Base-by-base conservation (phyloP, 805 yeast species). In the Hanseniaspora pseudoguilliermondii region DNA sequence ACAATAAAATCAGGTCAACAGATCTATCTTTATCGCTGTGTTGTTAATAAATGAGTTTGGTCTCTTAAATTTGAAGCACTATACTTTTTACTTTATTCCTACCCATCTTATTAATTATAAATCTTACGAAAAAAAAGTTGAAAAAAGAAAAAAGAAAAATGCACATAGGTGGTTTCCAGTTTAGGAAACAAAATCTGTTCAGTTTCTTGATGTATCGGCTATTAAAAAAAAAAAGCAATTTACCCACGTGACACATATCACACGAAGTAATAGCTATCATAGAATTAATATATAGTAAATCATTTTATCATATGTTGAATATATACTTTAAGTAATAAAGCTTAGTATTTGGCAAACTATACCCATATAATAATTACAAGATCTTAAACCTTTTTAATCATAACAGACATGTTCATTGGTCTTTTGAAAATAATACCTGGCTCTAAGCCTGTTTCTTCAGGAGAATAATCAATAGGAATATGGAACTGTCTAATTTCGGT, bases 351-450 rank as follows among this genome's bases (percentile, higher is more conserved):
- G 42, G 21, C 15, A 32, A 10, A 13, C 15, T 11, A 32, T 32
- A 3, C 35, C 2, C 15, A 32, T 32, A 6, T 2, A 23, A 47
- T 15, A 8, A 11, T 36, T 27, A 43, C 20, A 42, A 34, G 18
- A 5, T 18, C 25, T 41, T 11, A 41, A 43, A 58, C 25, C 16
- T 23, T 21, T 55, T 57, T 58, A 32, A 54, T 57, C 48, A 60
- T 44, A 29, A 50, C 55, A 25, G 75, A 71, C 21, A 79, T 47
- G 34, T 67, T 69, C 62, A 80, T 76, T 57, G 73, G 75, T 50
- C 62, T 52, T 0, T 79, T 77, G 21, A 39, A 57, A 15, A 77
- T 63, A 25, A 53, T 53, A 0, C 71, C 75, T 10, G 67, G 69
- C 52, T 75, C 78, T 43, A 78, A 55, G 1, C 60, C 59, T 0